Percentiles rank a stretch among this genome's conserved stretches.
These are phyloP conservation scores for Penicillium sp. DNA, from an alignment of 2,329 filamentous ascomycete genomes.

Conservation along the genomic window DNA sequence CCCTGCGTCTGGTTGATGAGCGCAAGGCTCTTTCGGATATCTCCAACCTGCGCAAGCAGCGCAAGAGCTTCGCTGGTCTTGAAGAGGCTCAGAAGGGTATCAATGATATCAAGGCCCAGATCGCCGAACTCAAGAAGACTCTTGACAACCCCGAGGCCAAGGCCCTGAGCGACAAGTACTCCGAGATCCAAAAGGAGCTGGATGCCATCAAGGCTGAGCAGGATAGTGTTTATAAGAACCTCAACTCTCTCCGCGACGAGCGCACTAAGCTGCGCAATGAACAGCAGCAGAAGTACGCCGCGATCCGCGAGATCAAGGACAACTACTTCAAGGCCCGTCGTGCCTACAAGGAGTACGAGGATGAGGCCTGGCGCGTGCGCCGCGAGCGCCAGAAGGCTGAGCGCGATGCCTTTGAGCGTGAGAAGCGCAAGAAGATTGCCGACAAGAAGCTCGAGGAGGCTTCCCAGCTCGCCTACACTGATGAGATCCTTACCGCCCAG, in stretches of 20 bases:
- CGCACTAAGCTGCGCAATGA: constrained; percentile 79
- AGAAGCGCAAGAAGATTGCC: constrained; percentile 56
- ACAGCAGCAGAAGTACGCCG: constrained; percentile 82
- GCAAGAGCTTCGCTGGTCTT: constrained; percentile 87
- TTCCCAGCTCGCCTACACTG: constrained; percentile 78
- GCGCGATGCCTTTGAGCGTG: constrained; percentile 60
- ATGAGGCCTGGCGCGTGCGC: constrained; percentile 74
- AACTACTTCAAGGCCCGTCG: constrained; percentile 80
- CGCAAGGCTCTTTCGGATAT: constrained; percentile 89
- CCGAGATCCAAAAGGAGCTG: constrained; percentile 81
- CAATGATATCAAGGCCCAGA: constrained; percentile 81
- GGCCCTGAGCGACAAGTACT: constrained; percentile 84
- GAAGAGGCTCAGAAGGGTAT: constrained; percentile 87
- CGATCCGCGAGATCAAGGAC: constrained; percentile 86
- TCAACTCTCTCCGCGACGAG: constrained; percentile 83
- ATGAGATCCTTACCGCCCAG: constrained; percentile 89
- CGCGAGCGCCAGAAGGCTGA: constrained; percentile 81
- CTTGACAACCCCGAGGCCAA: constrained; percentile 91
- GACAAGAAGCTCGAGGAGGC: constrained; percentile 59
- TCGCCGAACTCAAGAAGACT: constrained; percentile 83
- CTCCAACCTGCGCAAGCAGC: constrained; percentile 79
- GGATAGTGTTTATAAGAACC: constrained; percentile 85
- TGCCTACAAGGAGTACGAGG: constrained; percentile 81
- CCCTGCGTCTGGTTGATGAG: constrained; percentile 96
- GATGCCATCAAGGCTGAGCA: constrained; percentile 90